Evolutionary conservation across 2,329 filamentous ascomycete species (phyloP), one percentile per base, ranked within the genome.

Genomic region (Lachnellula hyalina): DNA sequence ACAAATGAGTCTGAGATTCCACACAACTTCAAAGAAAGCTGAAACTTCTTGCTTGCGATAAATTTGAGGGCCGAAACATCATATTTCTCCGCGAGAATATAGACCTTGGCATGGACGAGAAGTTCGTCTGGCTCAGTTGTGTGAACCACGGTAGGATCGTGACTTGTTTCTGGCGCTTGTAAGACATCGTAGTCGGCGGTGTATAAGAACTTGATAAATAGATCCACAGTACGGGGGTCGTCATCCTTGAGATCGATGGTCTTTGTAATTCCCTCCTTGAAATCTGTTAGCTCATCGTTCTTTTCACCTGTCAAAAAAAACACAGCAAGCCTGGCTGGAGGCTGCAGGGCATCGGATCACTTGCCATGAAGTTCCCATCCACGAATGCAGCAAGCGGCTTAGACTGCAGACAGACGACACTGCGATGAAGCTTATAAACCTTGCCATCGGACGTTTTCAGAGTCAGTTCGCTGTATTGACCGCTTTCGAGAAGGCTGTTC

Each of bases 81-180:
- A 36, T 53, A 60, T 28, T 54, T 57, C 17, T 59, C 54, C 1
- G 50, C 56, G 1, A 56, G 44, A 2, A 58, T 42, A 21, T 56
- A 62, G 19, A 62, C 40, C 11, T 57, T 51, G 12, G 54, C 34
- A 23, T 62, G 47, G 42, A 47, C 19, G 35, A 52, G 40, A 23
- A 28, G 19, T 15, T 46, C 46, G 15, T 34, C 17, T 44, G 46
- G 54, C 11, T 46, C 25, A 25, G 4, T 25, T 32, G 28, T 32
- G 8, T 28, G 5, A 8, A 28, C 4, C 5, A 28, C 5, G 25
- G 25, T 8, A 28, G 25, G 25, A 28, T 28, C 6, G 2, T 28
- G 25, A 28, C 25, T 28, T 28, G 25, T 40, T 21, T 8, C 40
- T 41, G n/a, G 45, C 14, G 12, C 34, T n/a, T 12, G 23, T 51